A percentile compares a stretch with the other conserved stretches of the same genome.
phyloP scores from a whole-genome alignment of 192 early-diverging fungal species.

The Backusella westeae region DNA sequence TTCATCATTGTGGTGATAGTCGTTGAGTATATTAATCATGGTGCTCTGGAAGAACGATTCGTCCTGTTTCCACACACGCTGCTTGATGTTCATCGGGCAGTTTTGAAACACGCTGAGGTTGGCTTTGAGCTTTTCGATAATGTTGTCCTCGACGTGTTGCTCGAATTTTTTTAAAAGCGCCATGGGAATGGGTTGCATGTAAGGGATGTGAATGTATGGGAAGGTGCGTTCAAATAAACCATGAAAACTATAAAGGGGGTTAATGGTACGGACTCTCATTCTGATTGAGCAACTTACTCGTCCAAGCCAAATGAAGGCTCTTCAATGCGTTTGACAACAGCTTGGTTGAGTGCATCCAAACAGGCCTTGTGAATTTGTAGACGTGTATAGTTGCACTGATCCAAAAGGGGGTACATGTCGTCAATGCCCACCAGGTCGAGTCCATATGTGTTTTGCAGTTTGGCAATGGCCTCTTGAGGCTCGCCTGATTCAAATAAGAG shows the following conservation, averaged over 20 bases:
- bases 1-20: conserved; percentile 35
- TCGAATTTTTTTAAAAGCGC: conserved; percentile 47
- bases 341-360: conserved; percentile 45
- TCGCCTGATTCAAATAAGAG: conserved; percentile 32
- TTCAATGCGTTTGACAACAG: conserved; percentile 39
- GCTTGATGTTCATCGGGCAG: conserved; percentile 41
- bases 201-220: conserved; percentile 46
- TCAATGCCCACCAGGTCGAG: conserved; percentile 40
- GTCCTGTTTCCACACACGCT: conserved; percentile 44
- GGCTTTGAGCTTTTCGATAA: conserved; percentile 24
- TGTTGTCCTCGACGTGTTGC: conserved; percentile 34
- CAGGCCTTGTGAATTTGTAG: conserved; percentile 47
- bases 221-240: conserved; percentile 41
- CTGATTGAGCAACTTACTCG: conserved; percentile 6
- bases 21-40: conserved; percentile 29
- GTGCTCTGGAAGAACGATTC: conserved; percentile 36
- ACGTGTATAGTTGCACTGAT: conserved; percentile 45
- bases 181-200: conserved; percentile 51
- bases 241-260: conserved; percentile 27
- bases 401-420: conserved; percentile 48
- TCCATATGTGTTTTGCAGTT: conserved; percentile 30
- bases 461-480: conserved; percentile 30
- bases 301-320: conserved; percentile 18
- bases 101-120: conserved; percentile 32
- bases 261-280: no score